These are phyloP conservation scores for Ramaria sp. DNA, from an alignment of 768 basidiomycete species.

Conservation along the genomic window DNA sequence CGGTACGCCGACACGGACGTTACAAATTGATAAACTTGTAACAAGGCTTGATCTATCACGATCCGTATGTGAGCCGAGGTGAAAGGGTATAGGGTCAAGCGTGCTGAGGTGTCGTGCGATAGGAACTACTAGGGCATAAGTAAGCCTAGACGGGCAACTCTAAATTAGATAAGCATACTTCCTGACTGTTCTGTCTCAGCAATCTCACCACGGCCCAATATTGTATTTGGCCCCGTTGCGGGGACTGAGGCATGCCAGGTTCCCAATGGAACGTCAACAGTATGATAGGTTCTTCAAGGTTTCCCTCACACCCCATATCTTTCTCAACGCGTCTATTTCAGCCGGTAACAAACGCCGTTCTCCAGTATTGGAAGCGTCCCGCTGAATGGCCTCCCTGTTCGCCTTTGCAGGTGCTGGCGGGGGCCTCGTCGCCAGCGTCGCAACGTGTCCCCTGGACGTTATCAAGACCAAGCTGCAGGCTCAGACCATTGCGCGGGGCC, in stretches of 20 bases:
- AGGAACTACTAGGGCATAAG: too few relatives aligned
- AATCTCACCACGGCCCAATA: neutral
- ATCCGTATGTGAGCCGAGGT: too few relatives aligned
- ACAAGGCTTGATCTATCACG: too few relatives aligned
- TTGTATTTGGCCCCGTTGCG: neutral
- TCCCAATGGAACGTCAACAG: constrained; percentile 11
- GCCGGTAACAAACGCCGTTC: constrained; percentile 3
- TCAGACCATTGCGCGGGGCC: constrained; percentile 62
- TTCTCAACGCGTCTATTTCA: constrained; percentile 1
- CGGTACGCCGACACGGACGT: too few relatives aligned
- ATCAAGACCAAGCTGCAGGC: constrained; percentile 97
- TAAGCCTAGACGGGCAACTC: neutral
- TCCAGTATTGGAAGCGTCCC: neutral
- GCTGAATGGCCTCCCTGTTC: constrained; percentile 5
- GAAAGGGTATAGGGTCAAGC: too few relatives aligned
- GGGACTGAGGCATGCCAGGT: constrained; percentile 3
- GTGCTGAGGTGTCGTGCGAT: too few relatives aligned
- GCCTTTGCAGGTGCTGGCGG: constrained; percentile 79
- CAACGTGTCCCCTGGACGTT: constrained; percentile 96
- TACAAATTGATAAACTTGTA: too few relatives aligned
- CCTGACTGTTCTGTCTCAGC: neutral
- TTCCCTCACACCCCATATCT: neutral
- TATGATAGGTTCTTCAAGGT: constrained; percentile 8
- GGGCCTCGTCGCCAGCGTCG: constrained; percentile 83
- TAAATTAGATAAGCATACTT: neutral